phyloP scores from a whole-genome alignment of 73 alveolate genomes.

The Urostyla sp. region DNA sequence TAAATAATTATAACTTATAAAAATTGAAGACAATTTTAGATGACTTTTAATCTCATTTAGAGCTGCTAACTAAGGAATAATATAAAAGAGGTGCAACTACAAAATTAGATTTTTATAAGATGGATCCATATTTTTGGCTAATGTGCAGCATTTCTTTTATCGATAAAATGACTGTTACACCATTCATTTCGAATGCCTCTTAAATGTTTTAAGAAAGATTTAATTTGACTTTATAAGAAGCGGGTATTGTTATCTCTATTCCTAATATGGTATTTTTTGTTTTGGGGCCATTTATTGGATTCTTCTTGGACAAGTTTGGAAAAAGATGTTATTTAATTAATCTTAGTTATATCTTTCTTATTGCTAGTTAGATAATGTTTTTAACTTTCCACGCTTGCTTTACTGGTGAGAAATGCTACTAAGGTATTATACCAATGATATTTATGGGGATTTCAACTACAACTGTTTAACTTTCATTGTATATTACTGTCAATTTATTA shows the following conservation, averaged over 20 bases:
- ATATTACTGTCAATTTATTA: constrained; percentile 19
- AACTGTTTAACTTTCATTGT: background rate
- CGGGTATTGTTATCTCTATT: constrained; percentile 4
- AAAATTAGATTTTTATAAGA: too few species aligned
- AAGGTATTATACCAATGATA: constrained; percentile 32
- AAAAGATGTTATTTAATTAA: constrained; percentile 20
- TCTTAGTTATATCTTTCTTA: background rate
- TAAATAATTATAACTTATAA: too few species aligned
- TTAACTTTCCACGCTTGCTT: background rate
- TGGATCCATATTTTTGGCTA: constrained; percentile 28
- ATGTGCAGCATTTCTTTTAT: background rate
- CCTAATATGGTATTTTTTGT: constrained; percentile 22
- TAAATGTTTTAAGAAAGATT: constrained; percentile 5
- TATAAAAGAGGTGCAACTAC: too few species aligned
- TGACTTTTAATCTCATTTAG: too few species aligned
- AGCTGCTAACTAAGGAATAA: too few species aligned
- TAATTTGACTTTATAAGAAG: constrained; percentile 4
- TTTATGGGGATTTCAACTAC: constrained; percentile 24
- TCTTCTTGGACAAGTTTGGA: constrained; percentile 31
- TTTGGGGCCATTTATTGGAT: constrained; percentile 37
- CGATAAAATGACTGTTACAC: constrained; percentile 18
- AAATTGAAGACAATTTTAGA: too few species aligned
- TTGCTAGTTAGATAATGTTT: background rate
- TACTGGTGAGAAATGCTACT: constrained; percentile 15
- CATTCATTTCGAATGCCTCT: constrained; percentile 8